Evolutionary conservation across 2,329 filamentous ascomycete species (phyloP), one percentile per base, ranked within the genome.

Genomic region (Ampelomyces quisqualis): DNA sequence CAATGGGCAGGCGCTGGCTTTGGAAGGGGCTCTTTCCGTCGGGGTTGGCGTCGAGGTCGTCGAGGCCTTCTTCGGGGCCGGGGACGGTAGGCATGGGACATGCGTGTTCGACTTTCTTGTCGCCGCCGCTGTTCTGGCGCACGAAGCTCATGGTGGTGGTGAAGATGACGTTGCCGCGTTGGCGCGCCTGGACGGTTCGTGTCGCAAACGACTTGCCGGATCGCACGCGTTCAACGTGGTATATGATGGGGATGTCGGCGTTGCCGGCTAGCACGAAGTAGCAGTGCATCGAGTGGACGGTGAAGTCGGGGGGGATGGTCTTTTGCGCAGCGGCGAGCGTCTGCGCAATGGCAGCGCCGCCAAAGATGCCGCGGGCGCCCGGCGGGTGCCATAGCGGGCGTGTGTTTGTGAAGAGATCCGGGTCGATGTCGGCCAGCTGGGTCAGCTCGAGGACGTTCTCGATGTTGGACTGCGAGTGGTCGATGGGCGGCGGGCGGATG

Each of bases 201-300:
- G 93, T 97, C 39, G 88, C 85, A 68, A 90, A 98, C 36, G 86
- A 90, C 45, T 85, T 83, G 7, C 93, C 93, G 64, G 95, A 89
- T 40, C 93, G 85, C 33, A 98, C 89, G 37, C 88, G 81, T 73
- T 97, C 93, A 32, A 98, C 93, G 65, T 96, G 88, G 73, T 95
- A 97, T 48, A 96, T 78, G 53, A 97, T 86, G 21, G 93, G 91
- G 13, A 93, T 85, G 45, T 86, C 81, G 9, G 82, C 78, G 62
- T 91, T 87, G 19, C 93, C 93, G 4, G 91, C 90, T 2, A 97
- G 82, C 22, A 98, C 84, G 69, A 98, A 98, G 75, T 97, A 98
- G 79, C 93, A 97, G 78, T 98, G 93, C 86, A 95, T 96, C 64
- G 86, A 91, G 75, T 98, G 93, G 34, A 93, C 82, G 45, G 84